These are phyloP conservation scores for Auxenochlorella pyrenoidosa DNA, from an alignment of 139 green algal genomes.

Conservation along the genomic window DNA sequence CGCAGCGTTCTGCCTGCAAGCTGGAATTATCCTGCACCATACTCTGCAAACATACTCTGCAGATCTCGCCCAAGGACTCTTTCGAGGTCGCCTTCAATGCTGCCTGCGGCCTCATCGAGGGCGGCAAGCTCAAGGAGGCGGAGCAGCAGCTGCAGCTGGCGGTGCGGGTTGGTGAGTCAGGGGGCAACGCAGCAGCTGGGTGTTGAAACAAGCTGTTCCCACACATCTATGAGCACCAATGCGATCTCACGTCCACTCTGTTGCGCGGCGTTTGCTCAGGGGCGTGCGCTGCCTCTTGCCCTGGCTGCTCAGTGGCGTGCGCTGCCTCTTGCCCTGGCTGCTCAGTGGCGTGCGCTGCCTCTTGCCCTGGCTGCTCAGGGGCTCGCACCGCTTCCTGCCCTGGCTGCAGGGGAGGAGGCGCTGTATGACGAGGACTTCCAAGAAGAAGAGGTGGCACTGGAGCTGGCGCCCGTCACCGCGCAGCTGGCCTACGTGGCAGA, in stretches of 20 bases:
- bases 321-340: background rate
- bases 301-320: background rate
- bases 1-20: too few relatives aligned
- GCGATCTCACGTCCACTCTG: too few relatives aligned
- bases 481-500: constrained; percentile 84
- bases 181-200: background rate
- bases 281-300: too few relatives aligned
- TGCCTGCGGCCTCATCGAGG: constrained; percentile 74
- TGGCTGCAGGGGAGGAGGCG: constrained; percentile 78
- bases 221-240: too few relatives aligned
- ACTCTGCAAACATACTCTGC: background rate
- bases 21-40: too few relatives aligned
- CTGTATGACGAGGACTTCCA: constrained; percentile 88
- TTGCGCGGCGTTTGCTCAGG: background rate
- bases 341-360: background rate
- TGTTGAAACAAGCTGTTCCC: too few relatives aligned
- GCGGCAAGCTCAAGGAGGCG: constrained; percentile 61
- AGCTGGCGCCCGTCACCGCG: constrained; percentile 83
- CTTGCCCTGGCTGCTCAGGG: background rate
- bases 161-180: constrained; percentile 61
- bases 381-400: background rate
- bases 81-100: constrained; percentile 91
- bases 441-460: constrained; percentile 86
- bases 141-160: constrained; percentile 82
- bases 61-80: constrained; percentile 57